A percentile compares a stretch with the other conserved stretches of the same genome.
phyloP scores from a whole-genome alignment of 2,329 filamentous ascomycete genomes.

The Paecilomyces dactylethromorphus region DNA sequence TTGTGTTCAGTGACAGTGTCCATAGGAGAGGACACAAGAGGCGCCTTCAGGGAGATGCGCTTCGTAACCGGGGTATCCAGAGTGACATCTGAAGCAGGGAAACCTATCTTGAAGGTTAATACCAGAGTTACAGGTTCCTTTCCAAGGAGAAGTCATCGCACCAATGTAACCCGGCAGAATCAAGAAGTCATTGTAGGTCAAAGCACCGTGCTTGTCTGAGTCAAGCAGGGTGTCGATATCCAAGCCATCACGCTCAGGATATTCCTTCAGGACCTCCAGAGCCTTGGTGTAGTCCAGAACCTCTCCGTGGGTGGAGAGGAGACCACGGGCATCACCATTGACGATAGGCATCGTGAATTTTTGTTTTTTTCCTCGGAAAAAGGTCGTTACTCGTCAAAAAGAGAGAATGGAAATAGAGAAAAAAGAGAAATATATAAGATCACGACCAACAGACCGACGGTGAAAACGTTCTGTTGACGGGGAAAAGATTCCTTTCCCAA shows the following conservation, averaged over 20 bases:
- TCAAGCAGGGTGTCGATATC: slow-evolving; percentile 81
- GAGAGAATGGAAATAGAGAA: slow-evolving; percentile 12
- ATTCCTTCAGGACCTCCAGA: slow-evolving; percentile 70
- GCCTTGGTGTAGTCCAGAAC: slow-evolving; percentile 70
- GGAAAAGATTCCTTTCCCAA: slow-evolving; percentile 55
- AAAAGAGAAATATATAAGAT: slow-evolving; percentile 18
- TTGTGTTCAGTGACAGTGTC: slow-evolving; percentile 99
- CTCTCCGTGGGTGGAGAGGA: slow-evolving; percentile 43
- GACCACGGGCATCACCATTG: slow-evolving; percentile 55
- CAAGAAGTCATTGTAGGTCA: slow-evolving; percentile 99
- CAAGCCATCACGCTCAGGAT: slow-evolving; percentile 76
- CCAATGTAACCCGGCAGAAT: slow-evolving; percentile 94
- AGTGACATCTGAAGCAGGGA: slow-evolving; percentile 79
- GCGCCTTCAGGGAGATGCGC: slow-evolving; percentile 91
- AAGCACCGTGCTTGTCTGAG: slow-evolving; percentile 81
- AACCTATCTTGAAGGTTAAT: slow-evolving; percentile 47
- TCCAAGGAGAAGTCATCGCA: slow-evolving; percentile 27
- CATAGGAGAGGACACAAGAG: slow-evolving; percentile 97
- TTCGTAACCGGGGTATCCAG: slow-evolving; percentile 93
- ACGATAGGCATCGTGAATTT: slow-evolving; percentile 60
- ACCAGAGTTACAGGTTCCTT: slow-evolving; percentile 1
- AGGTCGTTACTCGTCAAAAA: slow-evolving; percentile 4
- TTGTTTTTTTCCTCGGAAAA: not conserved
- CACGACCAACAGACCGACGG: slow-evolving; percentile 40
- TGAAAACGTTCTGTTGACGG: slow-evolving; percentile 49